Base-by-base conservation (phyloP, 75 land plant species). In the Cupressus sempervirens region DNA sequence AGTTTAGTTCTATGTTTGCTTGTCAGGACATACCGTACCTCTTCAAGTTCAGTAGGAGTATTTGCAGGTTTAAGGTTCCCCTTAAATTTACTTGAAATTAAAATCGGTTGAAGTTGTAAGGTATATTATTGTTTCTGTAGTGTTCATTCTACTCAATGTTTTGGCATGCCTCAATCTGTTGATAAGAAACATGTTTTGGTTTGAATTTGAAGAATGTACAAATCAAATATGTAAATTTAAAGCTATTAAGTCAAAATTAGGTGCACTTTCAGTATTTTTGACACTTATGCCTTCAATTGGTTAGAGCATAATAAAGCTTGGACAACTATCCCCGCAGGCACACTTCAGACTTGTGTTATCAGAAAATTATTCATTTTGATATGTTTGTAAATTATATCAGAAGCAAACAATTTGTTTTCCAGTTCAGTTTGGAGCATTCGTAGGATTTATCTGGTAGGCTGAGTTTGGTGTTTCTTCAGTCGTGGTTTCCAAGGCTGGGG, bases 1-100 rank as follows among this genome's bases (percentile, higher is more conserved):
- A 62, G n/a, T 83, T 40, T 83, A 83, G 84, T 56, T 68, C 9
- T n/a, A 68, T 68, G 73, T 68, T 68, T 68, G 32, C 29, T 68
- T 68, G 73, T n/a, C 30, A 4, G 62, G 18, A 11, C 32, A 30
- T 10, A 29, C 29, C 29, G 29, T 68, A 68, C 30, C 11, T 9
- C 73, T 9, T 2, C 29, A 6, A 23, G 73, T 68, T 68, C 30
- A n/a, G 29, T 68, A 68, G 29, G 30, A 68, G 12, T 29, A 68
- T 26, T 67, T 68, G 73, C 30, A 68, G 32, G 73, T 56, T 68
- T 68, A 68, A 26, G 11, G 73, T 68, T 26, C 7, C 7, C 68
- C 26, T 29, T 67, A 23, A 8, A 68, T 10, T n/a, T 10, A 65
- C 68, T 65, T 29, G 7, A 30, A 68, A 29, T 68, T 23, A 68